Base-by-base conservation (phyloP, 345 rosid species). In the Eucalyptus leucophloia region DNA sequence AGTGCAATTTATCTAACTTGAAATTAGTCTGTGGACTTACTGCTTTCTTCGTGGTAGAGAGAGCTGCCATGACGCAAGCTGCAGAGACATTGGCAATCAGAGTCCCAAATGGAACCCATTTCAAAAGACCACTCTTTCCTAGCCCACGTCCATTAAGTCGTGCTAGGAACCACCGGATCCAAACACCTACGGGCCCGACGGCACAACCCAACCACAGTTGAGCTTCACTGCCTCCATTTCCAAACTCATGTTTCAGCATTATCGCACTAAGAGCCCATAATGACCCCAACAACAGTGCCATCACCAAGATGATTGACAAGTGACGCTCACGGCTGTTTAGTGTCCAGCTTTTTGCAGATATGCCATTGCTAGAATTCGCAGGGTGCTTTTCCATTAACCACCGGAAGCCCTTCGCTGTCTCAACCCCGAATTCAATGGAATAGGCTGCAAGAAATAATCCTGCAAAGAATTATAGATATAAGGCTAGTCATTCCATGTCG, bases 141-240 rank as follows among this genome's bases (percentile, higher is more conserved):
- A 98, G 82, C 26, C 99, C 99, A 42, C 91, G 93, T 30, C 99
- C 99, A 26, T 97, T 98, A 17, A 96, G 93, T 47, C 97, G 92
- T 32, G 99, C 97, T 90, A 98, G 90, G 93, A 94, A 95, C 99
- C 99, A 98, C 94, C 99, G 96, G 81, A 95, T 95, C 99, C 99
- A 98, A 18, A 97, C 99, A 58, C 99, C 99, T 14, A 94, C 88
- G 1, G 97, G 94, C 49, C 94, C 99, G 88, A 96, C 96, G 72
- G 93, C 86, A 92, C 98, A 98, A 86, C 95, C 99, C 88, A 96
- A 87, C 98, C 99, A 97, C 83, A 98, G 92, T 81, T 98, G 92
- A 87, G 96, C 94, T 26, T 80, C 91, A 51, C 93, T 93, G 88
- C 94, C 91, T 58, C 93, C 94, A 49, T 91, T 92, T 83, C 91